These are phyloP conservation scores for Ophiobolus disseminans DNA, from an alignment of 2,329 filamentous ascomycete genomes.

Conservation along the genomic window DNA sequence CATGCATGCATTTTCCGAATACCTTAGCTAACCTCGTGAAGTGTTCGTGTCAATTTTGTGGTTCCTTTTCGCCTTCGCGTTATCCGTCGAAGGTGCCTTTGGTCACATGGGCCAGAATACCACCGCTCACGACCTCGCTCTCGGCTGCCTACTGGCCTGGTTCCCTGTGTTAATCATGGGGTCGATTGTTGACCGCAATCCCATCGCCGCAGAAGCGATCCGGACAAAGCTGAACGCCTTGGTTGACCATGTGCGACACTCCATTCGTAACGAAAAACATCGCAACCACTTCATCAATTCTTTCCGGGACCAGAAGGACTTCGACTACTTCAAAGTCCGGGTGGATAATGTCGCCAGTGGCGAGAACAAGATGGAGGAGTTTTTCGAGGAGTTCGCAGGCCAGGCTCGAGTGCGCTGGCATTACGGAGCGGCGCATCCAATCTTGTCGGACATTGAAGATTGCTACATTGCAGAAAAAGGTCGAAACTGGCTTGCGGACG, in stretches of 20 bases:
- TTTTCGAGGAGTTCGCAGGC: constrained; percentile 52
- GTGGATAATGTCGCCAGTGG: constrained; percentile 33
- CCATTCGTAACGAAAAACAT: constrained; percentile 38
- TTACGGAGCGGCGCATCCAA: constrained; percentile 53
- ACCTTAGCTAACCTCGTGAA: constrained; percentile 2
- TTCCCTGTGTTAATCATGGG: constrained; percentile 55
- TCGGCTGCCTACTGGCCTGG: constrained; percentile 56
- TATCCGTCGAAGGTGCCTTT: constrained; percentile 49
- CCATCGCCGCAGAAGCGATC: constrained; percentile 51
- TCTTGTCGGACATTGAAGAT: constrained; percentile 52
- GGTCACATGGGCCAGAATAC: constrained; percentile 48
- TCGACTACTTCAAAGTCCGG: constrained; percentile 24
- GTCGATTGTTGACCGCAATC: constrained; percentile 57
- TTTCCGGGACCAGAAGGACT: constrained; percentile 33
- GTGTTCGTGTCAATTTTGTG: constrained; percentile 53
- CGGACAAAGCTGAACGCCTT: constrained; percentile 49
- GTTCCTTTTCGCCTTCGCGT: constrained; percentile 51
- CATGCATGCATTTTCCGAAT: background rate
- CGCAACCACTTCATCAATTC: constrained; percentile 37
- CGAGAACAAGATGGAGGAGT: constrained; percentile 35
- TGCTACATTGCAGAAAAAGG: constrained; percentile 50
- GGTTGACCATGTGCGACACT: constrained; percentile 46
- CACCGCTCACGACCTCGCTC: constrained; percentile 54
- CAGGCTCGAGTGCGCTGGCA: constrained; percentile 47
- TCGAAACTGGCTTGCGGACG: constrained; percentile 49